Conservation (phyloP, 192 early-diverging fungal species). For the Endogone sp. region DNA sequence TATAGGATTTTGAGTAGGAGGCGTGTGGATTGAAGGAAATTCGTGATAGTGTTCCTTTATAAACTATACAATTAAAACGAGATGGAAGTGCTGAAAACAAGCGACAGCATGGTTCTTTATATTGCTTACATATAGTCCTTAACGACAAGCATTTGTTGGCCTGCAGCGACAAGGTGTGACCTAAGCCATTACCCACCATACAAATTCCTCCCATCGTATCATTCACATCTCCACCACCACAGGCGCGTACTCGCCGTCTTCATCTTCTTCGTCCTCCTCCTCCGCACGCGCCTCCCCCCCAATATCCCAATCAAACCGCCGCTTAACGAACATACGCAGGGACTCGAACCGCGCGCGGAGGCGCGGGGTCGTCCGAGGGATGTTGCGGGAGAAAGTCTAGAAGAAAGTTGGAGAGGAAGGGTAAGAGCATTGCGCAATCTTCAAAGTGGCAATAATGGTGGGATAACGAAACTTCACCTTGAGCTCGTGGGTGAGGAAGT, state of each 20-base stretch:
- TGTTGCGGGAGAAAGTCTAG: constrained; percentile 27
- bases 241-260: constrained; percentile 68
- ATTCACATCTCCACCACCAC: constrained; percentile 49
- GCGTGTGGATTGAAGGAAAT: too few relatives aligned
- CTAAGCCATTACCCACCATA: neutral
- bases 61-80: too few relatives aligned
- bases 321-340: constrained; percentile 47
- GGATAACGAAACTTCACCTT: constrained; percentile 27
- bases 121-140: too few relatives aligned
- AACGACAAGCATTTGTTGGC: too few relatives aligned
- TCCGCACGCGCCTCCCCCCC: constrained; percentile 2
- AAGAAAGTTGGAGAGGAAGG: neutral
- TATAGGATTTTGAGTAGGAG: too few relatives aligned
- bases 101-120: too few relatives aligned
- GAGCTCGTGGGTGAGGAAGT: constrained; percentile 53
- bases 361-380: constrained; percentile 13
- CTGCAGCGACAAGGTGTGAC: too few relatives aligned
- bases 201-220: neutral
- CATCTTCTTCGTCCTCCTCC: constrained; percentile 45
- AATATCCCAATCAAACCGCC: constrained; percentile 64
- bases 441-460: constrained; percentile 15
- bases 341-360: constrained; percentile 36
- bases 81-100: too few relatives aligned
- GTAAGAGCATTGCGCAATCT: constrained; percentile 21
- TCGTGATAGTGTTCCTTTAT: too few relatives aligned